Percentiles rank a stretch among this genome's conserved stretches.
Conservation (phyloP, 768 basidiomycete genomes). For the Kwoniella dendrophila region DNA sequence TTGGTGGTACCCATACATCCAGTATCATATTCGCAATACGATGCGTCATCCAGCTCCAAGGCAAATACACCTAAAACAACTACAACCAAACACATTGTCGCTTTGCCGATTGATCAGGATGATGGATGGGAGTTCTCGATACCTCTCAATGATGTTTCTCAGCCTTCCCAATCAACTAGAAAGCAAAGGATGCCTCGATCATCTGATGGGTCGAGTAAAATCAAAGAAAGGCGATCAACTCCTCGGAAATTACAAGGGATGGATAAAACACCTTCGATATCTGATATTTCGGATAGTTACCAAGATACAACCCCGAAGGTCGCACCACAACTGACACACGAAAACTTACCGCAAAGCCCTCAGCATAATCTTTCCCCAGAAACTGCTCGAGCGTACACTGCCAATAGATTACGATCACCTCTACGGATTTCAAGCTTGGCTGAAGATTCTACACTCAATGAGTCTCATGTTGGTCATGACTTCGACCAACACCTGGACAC, state of each 20-base stretch:
- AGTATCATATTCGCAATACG: neutral
- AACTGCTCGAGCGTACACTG: too few relatives aligned
- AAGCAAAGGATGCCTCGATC: neutral
- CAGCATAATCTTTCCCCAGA: too few relatives aligned
- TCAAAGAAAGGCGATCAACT: conserved; percentile 17
- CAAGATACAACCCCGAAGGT: too few relatives aligned
- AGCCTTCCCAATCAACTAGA: neutral
- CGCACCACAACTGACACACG: too few relatives aligned
- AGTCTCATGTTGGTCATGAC: too few relatives aligned
- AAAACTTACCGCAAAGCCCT: too few relatives aligned
- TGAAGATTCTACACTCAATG: too few relatives aligned
- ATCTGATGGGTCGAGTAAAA: conserved; percentile 11
- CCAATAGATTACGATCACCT: too few relatives aligned
- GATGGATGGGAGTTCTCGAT: conserved; percentile 6
- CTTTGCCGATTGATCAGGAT: too few relatives aligned
- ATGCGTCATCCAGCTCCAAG: neutral
- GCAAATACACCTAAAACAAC: neutral
- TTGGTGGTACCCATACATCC: conserved; percentile 19
- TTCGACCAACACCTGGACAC: too few relatives aligned
- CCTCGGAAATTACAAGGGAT: conserved; percentile 6
- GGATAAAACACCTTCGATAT: conserved; percentile 1
- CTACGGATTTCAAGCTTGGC: too few relatives aligned
- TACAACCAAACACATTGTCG: too few relatives aligned
- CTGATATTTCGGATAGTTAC: neutral
- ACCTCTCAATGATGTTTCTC: conserved; percentile 22